phyloP scores from a whole-genome alignment of 164 flowering plant genomes.

The Sedum album region DNA sequence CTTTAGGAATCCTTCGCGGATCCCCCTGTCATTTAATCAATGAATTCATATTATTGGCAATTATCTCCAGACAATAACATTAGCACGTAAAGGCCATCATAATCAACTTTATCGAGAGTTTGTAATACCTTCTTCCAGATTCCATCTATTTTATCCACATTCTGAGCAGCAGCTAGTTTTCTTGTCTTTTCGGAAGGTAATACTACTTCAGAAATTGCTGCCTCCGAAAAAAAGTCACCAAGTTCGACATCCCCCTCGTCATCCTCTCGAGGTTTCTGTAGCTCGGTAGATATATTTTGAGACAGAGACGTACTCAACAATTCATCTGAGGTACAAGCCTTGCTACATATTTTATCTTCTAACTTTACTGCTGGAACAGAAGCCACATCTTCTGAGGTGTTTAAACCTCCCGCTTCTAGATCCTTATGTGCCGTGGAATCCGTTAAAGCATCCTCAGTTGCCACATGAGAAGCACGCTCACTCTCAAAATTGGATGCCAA shows the following conservation, averaged over 20 bases:
- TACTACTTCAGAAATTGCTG: conserved; percentile 22
- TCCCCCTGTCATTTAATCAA: conserved; percentile 57
- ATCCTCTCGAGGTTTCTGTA: conserved; percentile 21
- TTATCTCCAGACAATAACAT: background rate
- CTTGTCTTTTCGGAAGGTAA: conserved; percentile 42
- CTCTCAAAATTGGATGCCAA: conserved; percentile 31
- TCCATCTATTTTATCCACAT: conserved; percentile 54
- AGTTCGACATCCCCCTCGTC: conserved; percentile 55
- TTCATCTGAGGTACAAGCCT: conserved; percentile 16
- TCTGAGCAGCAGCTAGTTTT: conserved; percentile 32
- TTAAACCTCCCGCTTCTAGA: conserved; percentile 12
- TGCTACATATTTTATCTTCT: conserved; percentile 17
- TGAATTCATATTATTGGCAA: background rate
- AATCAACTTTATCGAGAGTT: background rate
- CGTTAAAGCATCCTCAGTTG: conserved; percentile 13
- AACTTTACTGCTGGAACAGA: conserved; percentile 13
- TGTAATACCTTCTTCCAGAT: conserved; percentile 76
- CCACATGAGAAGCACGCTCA: conserved; percentile 21
- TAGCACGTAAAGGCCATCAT: conserved; percentile 5
- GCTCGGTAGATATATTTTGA: conserved; percentile 16
- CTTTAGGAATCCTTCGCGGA: conserved; percentile 68
- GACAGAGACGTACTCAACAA: conserved; percentile 13
- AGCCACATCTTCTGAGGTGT: conserved; percentile 14
- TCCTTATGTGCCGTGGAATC: conserved; percentile 17
- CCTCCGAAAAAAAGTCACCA: conserved; percentile 56